Evolutionary conservation across 2,329 filamentous ascomycete genomes (phyloP), one percentile per base, ranked within the genome.

Genomic region (Kalmusia sp.): DNA sequence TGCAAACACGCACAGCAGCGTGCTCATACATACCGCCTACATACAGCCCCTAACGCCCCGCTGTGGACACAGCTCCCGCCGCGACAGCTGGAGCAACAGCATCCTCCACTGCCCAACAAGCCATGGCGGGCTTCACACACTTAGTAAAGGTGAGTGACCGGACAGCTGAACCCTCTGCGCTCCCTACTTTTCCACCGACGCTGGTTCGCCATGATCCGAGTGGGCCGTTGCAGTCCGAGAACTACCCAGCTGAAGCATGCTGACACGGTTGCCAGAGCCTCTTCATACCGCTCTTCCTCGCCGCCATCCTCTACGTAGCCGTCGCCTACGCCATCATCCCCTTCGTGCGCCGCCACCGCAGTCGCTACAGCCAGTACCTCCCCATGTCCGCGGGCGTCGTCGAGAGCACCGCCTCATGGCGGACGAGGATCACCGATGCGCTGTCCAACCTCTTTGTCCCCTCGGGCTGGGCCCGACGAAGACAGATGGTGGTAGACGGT

Each of bases 221-320:
- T 33, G 22, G 14, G 21, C 12, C 17, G 14, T 28, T 38, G 25
- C 24, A 37, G 11, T 9, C 24, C n/a, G 24, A 22, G 15, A 45
- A 2, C 34, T 24, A 8, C 15, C 11, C 28, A 17, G 45, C 46
- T 30, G 25, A 31, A 48, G 14, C 51, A 12, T 9, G 41, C 61
- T 63, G 49, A 66, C 60, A 46, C 45, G 34, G 19, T n/a, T 35
- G 34, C 33, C 59, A 80, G 78, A 74, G 71, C 43, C 67, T 80
- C 57, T 64, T 79, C 64, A 51, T 78, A n/a, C 79, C 79, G n/a
- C 74, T 77, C 59, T 61, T 78, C 59, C 69, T 78, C 58, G 75
- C 79, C 52, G 64, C 63, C 30, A 51, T 70, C 51, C 73, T 80
- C 67, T 80, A 80, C 67, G 50, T 71, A 63, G 54, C 76, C 52